phyloP scores from a whole-genome alignment of 2,329 filamentous ascomycete species.

The Plectosphaerella plurivora region DNA sequence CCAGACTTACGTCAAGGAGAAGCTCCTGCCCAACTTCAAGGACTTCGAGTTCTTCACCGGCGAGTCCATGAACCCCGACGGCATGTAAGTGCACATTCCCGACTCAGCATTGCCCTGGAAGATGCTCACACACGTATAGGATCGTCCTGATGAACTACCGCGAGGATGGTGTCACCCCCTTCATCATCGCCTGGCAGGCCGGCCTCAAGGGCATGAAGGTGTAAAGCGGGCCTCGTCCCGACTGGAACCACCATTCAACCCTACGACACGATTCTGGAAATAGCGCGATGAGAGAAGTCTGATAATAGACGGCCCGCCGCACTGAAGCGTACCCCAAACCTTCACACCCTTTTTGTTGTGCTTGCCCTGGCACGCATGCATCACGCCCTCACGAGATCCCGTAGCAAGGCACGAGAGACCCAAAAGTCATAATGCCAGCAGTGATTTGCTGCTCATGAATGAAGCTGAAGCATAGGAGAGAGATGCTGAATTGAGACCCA shows the following conservation, averaged over 20 bases:
- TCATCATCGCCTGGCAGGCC: constrained; percentile 91
- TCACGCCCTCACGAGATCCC: not conserved
- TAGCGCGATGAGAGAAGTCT: not conserved
- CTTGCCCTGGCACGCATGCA: too few species aligned
- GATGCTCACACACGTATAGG: constrained; percentile 37
- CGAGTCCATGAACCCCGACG: constrained; percentile 87
- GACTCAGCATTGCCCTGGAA: constrained; percentile 1
- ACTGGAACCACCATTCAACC: not conserved
- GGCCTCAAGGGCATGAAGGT: constrained; percentile 88
- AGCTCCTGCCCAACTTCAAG: constrained; percentile 79
- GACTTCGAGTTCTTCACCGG: constrained; percentile 94
- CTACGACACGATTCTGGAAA: not conserved
- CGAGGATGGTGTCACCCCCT: constrained; percentile 90
- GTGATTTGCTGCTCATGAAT: not conserved
- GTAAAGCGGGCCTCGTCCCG: constrained; percentile 43
- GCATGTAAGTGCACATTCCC: constrained; percentile 64
- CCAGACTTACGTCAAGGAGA: constrained; percentile 72
- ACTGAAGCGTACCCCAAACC: not conserved
- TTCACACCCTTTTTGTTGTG: not conserved
- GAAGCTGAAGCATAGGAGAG: not conserved
- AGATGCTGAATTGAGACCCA: too few species aligned
- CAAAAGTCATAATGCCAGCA: not conserved
- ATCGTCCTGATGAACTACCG: constrained; percentile 95
- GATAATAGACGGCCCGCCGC: not conserved
- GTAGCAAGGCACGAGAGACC: not conserved